Base-by-base conservation (phyloP, 305 asterid genomes). In the Solanum hybrid region DNA sequence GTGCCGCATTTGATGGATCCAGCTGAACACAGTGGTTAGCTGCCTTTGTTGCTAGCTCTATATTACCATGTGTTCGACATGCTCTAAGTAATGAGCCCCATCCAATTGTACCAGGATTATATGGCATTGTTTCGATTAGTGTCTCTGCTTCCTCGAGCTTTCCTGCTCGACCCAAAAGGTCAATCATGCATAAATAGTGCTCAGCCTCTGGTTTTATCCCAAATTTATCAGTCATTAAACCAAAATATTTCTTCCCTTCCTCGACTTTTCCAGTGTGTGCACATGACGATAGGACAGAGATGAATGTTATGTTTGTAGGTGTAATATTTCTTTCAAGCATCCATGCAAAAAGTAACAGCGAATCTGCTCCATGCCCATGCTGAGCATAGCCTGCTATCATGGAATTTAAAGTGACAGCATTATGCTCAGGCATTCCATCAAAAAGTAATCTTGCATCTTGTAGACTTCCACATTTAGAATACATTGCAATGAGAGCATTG, bases 371-470 rank as follows among this genome's bases (percentile, higher is more conserved):
- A 77, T 92, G 92, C 51, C 99, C 98, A 22, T 96, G 98, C 71
- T 95, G 99, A 86, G 99, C 97, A 87, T 94, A 95, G 89, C 95
- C 97, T 82, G 96, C 95, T 28, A 96, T 94, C 94, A 95, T 93
- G 1, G 99, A 95, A 89, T 95, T 96, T 4, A 94, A 91, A 8
- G 97, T 91, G 83, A 96, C 96, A 13, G 80, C 89, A 71, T 96
- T 95, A 71, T 91, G 95, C 91, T 95, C 96, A 1, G 92, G 92
- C 96, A 96, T 95, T 86, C 85, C 83, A 89, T 94, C 93, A 78
- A 96, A 96, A 51, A 96, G 35, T 90, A 73, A 89, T 89, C 91
- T 93, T 2, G 98, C 99, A 40, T 94, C 97, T 24, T 89, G 91
- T 75, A 95, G 92, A 91, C 92, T 92, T 80, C 99, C 97, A 80